Evolutionary conservation across 192 early-diverging fungal species (phyloP).

Genomic region (Globomyces pollinis-pini): DNA sequence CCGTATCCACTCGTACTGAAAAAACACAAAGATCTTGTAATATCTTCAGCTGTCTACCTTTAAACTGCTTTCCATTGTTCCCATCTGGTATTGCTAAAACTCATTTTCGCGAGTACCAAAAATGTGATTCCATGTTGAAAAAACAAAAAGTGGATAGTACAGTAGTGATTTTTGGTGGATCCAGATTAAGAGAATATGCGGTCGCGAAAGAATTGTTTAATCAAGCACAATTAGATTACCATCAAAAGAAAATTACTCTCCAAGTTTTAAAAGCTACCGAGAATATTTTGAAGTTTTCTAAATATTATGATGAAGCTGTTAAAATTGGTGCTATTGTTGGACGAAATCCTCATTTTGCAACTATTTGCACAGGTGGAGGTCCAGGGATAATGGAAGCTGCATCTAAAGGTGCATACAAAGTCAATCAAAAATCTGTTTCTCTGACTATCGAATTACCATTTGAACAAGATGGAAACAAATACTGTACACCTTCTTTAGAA

Average conservation of each 20-base stretch:
- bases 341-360: background rate
- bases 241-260: background rate
- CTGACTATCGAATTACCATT: conserved; percentile 28
- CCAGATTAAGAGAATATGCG: conserved; percentile 10
- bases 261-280: background rate
- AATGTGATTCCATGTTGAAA: conserved; percentile 14
- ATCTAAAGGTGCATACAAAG: conserved; percentile 16
- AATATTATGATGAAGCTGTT: conserved; percentile 25
- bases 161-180: conserved; percentile 28
- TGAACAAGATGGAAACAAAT: conserved; percentile 27
- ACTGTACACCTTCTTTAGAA: conserved; percentile 25
- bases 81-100: too few species aligned
- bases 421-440: conserved; percentile 15
- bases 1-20: too few species aligned
- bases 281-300: background rate
- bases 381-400: conserved; percentile 34
- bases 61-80: too few species aligned
- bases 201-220: background rate
- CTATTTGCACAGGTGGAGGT: conserved; percentile 27
- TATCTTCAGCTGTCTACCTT: too few species aligned
- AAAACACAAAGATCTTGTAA: too few species aligned
- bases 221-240: background rate
- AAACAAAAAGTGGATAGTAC: conserved; percentile 20
- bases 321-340: conserved; percentile 20
- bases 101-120: conserved; percentile 30